Percentiles rank a stretch among this genome's conserved stretches.
phyloP scores from a whole-genome alignment of 495 filamentous ascomycete genomes.

The Aspergillus sclerotiicarbonarius region DNA sequence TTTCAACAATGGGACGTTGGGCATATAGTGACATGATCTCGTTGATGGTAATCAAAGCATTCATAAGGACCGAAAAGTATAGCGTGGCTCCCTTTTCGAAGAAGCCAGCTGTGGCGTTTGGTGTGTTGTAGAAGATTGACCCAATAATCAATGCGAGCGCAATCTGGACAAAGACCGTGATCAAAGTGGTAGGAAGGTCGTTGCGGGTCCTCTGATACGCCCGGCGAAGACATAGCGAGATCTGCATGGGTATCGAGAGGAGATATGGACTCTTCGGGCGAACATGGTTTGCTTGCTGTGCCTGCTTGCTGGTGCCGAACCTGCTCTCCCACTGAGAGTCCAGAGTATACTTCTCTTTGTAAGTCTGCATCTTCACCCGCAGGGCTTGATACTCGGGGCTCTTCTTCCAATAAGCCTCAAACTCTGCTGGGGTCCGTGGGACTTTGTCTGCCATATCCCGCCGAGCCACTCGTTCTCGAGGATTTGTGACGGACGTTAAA shows the following conservation, averaged over 20 bases:
- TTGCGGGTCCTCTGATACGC: conserved; percentile 57
- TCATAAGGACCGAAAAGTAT: conserved; percentile 79
- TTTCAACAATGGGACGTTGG: conserved; percentile 60
- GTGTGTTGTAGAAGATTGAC: conserved; percentile 77
- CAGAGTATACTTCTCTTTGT: not conserved
- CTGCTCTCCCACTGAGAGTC: not conserved
- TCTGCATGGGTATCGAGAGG: conserved; percentile 42
- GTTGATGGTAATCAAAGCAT: conserved; percentile 44
- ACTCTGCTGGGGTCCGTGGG: conserved; percentile 1
- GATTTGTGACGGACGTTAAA: conserved; percentile 6
- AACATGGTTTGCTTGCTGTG: conserved; percentile 31
- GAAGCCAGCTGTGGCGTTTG: conserved; percentile 59
- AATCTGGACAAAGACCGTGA: conserved; percentile 65
- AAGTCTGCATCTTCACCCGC: not conserved
- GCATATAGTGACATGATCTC: conserved; percentile 58
- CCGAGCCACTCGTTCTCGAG: not conserved
- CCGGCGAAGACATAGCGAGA: conserved; percentile 42
- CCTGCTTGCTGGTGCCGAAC: conserved; percentile 14
- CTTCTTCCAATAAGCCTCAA: conserved; percentile 5
- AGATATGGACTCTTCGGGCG: conserved; percentile 38
- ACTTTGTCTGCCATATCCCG: not conserved
- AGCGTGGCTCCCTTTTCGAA: conserved; percentile 71
- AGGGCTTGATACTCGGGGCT: not conserved
- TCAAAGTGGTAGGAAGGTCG: conserved; percentile 67
- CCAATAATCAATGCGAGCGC: conserved; percentile 77